Conservation (phyloP, 768 basidiomycete species). For the Termitomyces sp. region DNA sequence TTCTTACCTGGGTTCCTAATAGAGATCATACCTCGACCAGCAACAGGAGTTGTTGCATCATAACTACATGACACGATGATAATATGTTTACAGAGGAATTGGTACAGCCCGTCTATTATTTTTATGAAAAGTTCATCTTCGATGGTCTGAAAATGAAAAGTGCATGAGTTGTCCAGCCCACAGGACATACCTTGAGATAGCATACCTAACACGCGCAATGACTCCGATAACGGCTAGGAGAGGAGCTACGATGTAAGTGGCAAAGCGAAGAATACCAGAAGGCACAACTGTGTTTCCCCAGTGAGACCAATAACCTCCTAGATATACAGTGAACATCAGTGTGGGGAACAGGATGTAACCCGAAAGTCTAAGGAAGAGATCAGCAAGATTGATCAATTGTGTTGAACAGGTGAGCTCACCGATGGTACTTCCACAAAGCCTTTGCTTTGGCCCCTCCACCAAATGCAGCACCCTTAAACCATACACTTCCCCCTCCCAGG, state of each 20-base stretch:
- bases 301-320: slow-evolving; percentile 68
- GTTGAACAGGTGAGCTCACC: slow-evolving; percentile 35
- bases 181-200: background rate
- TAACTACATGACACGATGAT: background rate
- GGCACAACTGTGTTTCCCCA: slow-evolving; percentile 47
- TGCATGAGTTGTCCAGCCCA: background rate
- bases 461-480: slow-evolving; percentile 67
- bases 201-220: slow-evolving; percentile 52
- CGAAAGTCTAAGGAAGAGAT: slow-evolving; percentile 44
- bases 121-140: slow-evolving; percentile 60
- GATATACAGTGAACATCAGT: slow-evolving; percentile 57
- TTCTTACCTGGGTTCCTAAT: slow-evolving; percentile 89
- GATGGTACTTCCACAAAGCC: slow-evolving; percentile 79
- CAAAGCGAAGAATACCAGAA: slow-evolving; percentile 38
- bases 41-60: slow-evolving; percentile 7
- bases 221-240: slow-evolving; percentile 40
- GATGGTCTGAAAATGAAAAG: slow-evolving; percentile 38
- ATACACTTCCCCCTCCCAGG: slow-evolving; percentile 74
- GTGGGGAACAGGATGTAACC: slow-evolving; percentile 70
- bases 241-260: slow-evolving; percentile 58
- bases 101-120: background rate
- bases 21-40: slow-evolving; percentile 54
- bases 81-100: background rate
- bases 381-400: background rate
- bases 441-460: slow-evolving; percentile 75